Conservation (phyloP, 257 asterid genomes). For the Capsicum rhomboideum region DNA sequence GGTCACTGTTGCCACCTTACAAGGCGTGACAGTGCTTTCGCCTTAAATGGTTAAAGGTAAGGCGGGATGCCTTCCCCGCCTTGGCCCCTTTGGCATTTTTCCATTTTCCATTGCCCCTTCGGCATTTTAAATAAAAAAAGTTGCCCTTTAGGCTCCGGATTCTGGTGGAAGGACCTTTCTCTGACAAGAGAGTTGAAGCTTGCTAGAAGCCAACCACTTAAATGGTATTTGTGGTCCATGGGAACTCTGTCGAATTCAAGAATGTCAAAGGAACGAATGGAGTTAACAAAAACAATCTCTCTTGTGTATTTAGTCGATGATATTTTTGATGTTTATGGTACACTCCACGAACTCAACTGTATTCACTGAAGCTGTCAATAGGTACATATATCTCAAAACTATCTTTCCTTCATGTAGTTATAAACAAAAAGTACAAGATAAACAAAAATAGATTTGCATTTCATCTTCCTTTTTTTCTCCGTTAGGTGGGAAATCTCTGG, state of each 20-base stretch:
- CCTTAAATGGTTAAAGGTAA: too few relatives aligned
- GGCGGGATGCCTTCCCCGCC: too few relatives aligned
- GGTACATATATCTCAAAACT: conserved; percentile 4
- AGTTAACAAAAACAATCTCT: conserved; percentile 16
- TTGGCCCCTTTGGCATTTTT: too few relatives aligned
- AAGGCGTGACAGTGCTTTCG: too few relatives aligned
- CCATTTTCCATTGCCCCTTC: too few relatives aligned
- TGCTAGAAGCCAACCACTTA: conserved; percentile 22
- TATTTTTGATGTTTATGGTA: conserved; percentile 14
- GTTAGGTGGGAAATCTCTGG: conserved; percentile 33
- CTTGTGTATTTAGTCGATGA: conserved; percentile 18
- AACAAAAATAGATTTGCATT: background rate
- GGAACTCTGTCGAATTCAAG: background rate
- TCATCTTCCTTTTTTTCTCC: background rate
- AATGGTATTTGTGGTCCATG: conserved; percentile 38
- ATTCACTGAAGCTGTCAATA: conserved; percentile 20
- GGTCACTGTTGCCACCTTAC: too few relatives aligned
- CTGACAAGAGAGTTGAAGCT: conserved; percentile 18
- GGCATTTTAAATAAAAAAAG: too few relatives aligned
- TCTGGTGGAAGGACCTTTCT: conserved; percentile 35
- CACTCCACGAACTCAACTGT: conserved; percentile 7
- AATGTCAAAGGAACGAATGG: conserved; percentile 13
- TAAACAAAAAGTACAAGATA: too few relatives aligned
- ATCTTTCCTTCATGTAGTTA: background rate
- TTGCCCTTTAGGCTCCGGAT: too few relatives aligned